Conservation (phyloP, 352 stramenopile species). For the Globisporangium nunn region DNA sequence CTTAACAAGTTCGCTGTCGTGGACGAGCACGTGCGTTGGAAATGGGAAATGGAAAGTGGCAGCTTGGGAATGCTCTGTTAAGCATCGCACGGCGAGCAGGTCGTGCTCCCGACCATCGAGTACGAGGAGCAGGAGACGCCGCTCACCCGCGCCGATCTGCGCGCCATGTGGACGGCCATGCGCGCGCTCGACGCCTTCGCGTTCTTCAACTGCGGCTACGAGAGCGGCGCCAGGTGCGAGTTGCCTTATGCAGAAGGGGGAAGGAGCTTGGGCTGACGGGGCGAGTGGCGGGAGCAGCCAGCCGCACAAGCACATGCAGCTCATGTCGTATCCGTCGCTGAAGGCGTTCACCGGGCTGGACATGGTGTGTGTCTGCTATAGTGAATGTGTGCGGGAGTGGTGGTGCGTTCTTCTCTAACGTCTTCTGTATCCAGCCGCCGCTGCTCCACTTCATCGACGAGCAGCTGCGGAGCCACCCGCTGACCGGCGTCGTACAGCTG, state of each 20-base stretch:
- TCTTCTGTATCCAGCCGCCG: conserved; percentile 30
- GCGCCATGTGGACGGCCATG: conserved; percentile 74
- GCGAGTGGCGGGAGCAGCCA: conserved; percentile 25
- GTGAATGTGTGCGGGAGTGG: not conserved
- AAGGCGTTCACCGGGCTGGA: conserved; percentile 46
- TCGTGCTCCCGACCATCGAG: conserved; percentile 65
- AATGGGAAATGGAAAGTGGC: no score
- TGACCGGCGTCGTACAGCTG: conserved; percentile 39
- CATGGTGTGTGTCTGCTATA: conserved; percentile 24
- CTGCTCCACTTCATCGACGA: conserved; percentile 70
- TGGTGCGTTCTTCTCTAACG: no score
- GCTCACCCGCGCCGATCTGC: conserved; percentile 41
- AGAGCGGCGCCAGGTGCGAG: conserved; percentile 62
- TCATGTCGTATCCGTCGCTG: conserved; percentile 76
- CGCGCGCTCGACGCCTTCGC: conserved; percentile 56
- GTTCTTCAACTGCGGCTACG: conserved; percentile 84
- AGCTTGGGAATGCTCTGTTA: no score
- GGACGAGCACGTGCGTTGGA: conserved; percentile 52
- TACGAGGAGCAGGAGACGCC: conserved; percentile 61
- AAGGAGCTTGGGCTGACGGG: not conserved
- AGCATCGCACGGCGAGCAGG: conserved; percentile 8
- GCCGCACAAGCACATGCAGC: conserved; percentile 86
- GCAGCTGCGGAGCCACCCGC: conserved; percentile 27
- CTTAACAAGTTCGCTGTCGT: conserved; percentile 82
- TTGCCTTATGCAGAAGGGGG: no score